These are phyloP conservation scores for Vigna nakashimae DNA, from an alignment of 306 rosid species.

Conservation along the genomic window DNA sequence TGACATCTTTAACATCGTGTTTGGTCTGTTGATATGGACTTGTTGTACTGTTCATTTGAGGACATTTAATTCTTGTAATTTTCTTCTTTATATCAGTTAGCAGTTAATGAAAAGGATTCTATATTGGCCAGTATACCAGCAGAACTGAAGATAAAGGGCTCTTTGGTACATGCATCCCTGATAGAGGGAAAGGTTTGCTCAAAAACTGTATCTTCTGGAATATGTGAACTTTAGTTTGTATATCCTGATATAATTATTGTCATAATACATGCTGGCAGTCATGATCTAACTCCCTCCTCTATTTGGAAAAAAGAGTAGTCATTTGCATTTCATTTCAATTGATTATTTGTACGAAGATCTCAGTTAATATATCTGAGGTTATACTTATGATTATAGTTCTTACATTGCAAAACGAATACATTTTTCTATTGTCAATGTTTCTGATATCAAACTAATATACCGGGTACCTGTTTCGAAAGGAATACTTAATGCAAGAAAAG, in stretches of 20 bases:
- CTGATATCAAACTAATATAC: constrained; percentile 9
- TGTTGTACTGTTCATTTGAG: not conserved
- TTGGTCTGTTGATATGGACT: not conserved
- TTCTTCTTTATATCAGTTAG: constrained; percentile 60
- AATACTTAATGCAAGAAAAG: constrained; percentile 23
- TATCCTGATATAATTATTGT: constrained; percentile 9
- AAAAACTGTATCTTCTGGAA: constrained; percentile 19
- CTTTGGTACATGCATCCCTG: constrained; percentile 66
- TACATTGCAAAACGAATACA: not conserved
- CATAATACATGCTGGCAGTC: not conserved
- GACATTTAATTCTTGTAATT: constrained; percentile 24
- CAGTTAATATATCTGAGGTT: constrained; percentile 12
- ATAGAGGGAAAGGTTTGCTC: constrained; percentile 76
- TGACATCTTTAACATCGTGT: constrained; percentile 23
- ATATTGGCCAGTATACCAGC: constrained; percentile 78
- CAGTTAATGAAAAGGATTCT: constrained; percentile 75
- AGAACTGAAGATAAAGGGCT: constrained; percentile 76
- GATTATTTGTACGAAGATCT: constrained; percentile 1
- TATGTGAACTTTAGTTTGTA: constrained; percentile 7
- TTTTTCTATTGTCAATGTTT: constrained; percentile 17
- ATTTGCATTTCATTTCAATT: not conserved
- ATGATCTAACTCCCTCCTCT: constrained; percentile 12
- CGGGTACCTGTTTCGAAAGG: not conserved
- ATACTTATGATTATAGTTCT: constrained; percentile 34
- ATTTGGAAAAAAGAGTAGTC: not conserved